Evolutionary conservation across 495 filamentous ascomycete genomes (phyloP), one percentile per base, ranked within the genome.

Genomic region (Schizothecium vesticola): DNA sequence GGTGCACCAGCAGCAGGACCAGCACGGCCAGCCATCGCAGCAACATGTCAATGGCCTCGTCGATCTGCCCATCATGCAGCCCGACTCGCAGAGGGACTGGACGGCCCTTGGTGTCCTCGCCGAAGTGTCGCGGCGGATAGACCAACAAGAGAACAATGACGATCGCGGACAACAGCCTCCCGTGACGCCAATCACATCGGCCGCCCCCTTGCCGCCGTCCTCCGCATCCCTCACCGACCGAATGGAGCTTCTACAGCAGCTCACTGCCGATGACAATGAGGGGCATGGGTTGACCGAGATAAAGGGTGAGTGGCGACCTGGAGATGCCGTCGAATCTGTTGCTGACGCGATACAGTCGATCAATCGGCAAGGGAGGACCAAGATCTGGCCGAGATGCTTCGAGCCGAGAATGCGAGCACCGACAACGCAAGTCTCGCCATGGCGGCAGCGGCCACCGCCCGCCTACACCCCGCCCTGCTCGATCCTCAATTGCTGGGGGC

Each of bases 51-150:
- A 75, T 69, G 76, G 72, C 56, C 64, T 71, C 11, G 71, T 72
- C 29, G 77, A 79, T 55, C 58, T 79, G 23, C 70, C 76, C 59
- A 73, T 76, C 66, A 71, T 74, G 13, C 72, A 76, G 29, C 71
- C 70, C 67, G 73, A 73, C 19, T 59, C 60, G 31, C 63, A 70
- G 59, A 67, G 67, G 24, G 69, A 85, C 63, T 92, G 91, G 82
- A 89, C 91, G 66, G 90, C 90, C 0, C 81, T 96, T 25, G 89
- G 92, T 69, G 89, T 92, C 9, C 80, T 96, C 29, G 92, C 92
- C 56, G 92, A 96, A 76, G 92, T 91, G 3, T 93, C 92, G 56
- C 82, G 91, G 61, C 90, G 90, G 73, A 85, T 91, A 19, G 88
- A 83, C 59, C 72, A 84, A 43, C 79, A 75, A 69, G 83, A 86